These are phyloP conservation scores for Pichia sp. DNA, from an alignment of 1,139 yeast genomes.

Conservation along the genomic window DNA sequence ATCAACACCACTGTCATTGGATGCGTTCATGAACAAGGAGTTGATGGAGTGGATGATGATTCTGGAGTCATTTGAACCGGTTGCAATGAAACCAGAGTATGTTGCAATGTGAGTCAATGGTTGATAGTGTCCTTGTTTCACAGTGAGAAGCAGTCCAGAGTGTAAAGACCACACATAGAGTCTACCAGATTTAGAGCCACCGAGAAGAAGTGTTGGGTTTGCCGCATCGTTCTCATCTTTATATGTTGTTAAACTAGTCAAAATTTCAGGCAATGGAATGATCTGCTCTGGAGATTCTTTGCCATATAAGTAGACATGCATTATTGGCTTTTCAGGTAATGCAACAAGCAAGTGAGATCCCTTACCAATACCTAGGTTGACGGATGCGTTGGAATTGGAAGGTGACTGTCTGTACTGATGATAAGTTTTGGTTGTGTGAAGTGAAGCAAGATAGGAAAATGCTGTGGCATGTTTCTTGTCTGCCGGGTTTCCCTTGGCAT, in stretches of 20 bases:
- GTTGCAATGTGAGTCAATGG: constrained; percentile 53
- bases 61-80: constrained; percentile 81
- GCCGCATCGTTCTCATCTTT: constrained; percentile 26
- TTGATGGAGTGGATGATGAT: constrained; percentile 65
- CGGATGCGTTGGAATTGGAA: constrained; percentile 34
- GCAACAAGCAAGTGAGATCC: constrained; percentile 48
- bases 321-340: constrained; percentile 60
- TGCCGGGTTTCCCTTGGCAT: constrained; percentile 41
- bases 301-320: constrained; percentile 67
- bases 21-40: constrained; percentile 52
- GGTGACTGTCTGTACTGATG: constrained; percentile 52
- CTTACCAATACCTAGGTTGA: constrained; percentile 35
- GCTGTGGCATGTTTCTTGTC: constrained; percentile 41
- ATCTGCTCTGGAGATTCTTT: constrained; percentile 81
- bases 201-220: constrained; percentile 25
- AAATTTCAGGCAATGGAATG: constrained; percentile 77
- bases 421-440: constrained; percentile 44
- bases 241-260: constrained; percentile 44
- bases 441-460: constrained; percentile 41
- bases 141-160: constrained; percentile 70
- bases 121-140: constrained; percentile 83
- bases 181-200: constrained; percentile 67
- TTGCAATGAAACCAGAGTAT: constrained; percentile 59
- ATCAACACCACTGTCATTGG: constrained; percentile 26
- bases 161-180: constrained; percentile 78